Evolutionary conservation across 164 flowering plant species (phyloP).

Genomic region (Protea cynaroides): DNA sequence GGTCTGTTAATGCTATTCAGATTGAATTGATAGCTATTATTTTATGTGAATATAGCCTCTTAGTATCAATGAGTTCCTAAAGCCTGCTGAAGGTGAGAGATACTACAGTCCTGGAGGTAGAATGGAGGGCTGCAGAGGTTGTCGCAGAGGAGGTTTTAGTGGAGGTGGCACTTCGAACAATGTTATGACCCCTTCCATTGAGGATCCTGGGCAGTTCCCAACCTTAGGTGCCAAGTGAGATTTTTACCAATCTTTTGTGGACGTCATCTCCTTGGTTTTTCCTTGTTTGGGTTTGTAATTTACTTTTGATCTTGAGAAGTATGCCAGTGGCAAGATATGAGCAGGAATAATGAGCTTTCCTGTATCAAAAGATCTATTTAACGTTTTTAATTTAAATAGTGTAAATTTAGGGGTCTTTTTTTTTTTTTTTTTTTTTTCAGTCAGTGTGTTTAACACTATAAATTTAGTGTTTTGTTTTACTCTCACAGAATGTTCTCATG

Average conservation of each 20-base stretch:
- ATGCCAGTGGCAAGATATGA: constrained; percentile 17
- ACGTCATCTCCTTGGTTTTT: constrained; percentile 1
- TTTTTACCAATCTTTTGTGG: background rate
- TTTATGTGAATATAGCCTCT: constrained; percentile 11
- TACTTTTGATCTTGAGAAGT: constrained; percentile 13
- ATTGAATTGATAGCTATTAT: background rate
- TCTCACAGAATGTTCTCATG: too few species aligned
- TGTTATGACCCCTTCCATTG: constrained; percentile 40
- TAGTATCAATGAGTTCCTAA: constrained; percentile 28
- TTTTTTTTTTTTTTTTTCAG: too few species aligned
- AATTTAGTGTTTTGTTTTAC: too few species aligned
- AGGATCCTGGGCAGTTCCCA: constrained; percentile 47
- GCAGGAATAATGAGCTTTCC: constrained; percentile 31
- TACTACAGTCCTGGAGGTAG: constrained; percentile 25
- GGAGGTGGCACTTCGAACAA: constrained; percentile 20
- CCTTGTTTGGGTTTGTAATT: constrained; percentile 9
- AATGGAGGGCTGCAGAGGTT: constrained; percentile 21
- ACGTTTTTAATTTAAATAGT: constrained; percentile 20
- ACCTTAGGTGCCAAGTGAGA: constrained; percentile 31
- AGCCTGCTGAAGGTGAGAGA: constrained; percentile 25
- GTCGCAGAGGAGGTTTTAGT: constrained; percentile 21
- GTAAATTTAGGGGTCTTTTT: constrained; percentile 33
- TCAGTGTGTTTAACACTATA: too few species aligned
- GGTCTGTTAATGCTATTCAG: too few species aligned
- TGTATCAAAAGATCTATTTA: constrained; percentile 20